Conservation (phyloP, 805 yeast genomes). For the Ogataea siamensis region DNA sequence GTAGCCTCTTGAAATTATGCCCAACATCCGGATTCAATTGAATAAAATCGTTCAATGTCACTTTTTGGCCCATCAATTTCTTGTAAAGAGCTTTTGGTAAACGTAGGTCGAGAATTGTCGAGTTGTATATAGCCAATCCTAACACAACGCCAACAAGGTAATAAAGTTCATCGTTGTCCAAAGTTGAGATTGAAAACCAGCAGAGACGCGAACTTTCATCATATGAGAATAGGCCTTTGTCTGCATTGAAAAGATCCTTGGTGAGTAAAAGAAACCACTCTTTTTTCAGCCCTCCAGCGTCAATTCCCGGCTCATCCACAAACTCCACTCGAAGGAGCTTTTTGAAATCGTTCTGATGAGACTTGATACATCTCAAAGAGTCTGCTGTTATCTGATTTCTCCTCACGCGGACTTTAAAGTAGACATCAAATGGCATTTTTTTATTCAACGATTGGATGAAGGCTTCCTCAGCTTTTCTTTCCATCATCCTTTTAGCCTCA, state of each 20-base stretch:
- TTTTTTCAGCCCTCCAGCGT: conserved; percentile 90
- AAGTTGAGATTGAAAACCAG: conserved; percentile 67
- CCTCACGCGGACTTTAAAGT: conserved; percentile 66
- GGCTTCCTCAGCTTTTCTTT: conserved; percentile 84
- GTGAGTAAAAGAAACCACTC: conserved; percentile 88
- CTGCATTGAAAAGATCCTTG: conserved; percentile 65
- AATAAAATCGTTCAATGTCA: conserved; percentile 60
- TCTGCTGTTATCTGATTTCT: conserved; percentile 68
- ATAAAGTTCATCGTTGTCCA: conserved; percentile 53
- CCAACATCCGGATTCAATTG: conserved; percentile 71
- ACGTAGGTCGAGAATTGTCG: conserved; percentile 77
- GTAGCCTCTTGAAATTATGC: conserved; percentile 44
- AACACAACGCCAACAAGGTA: conserved; percentile 80
- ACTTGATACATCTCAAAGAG: conserved; percentile 62
- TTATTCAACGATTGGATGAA: conserved; percentile 71
- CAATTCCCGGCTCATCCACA: conserved; percentile 86
- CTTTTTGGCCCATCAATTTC: conserved; percentile 55
- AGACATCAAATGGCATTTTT: conserved; percentile 60
- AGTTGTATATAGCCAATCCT: conserved; percentile 89
- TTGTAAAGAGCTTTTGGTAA: conserved; percentile 80
- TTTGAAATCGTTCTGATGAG: conserved; percentile 57
- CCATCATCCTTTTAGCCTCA: conserved; percentile 81
- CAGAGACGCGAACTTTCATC: conserved; percentile 66
- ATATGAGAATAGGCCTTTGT: conserved; percentile 62
- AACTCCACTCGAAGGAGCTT: conserved; percentile 79